Percentiles rank a stretch among this genome's conserved stretches.
These are phyloP conservation scores for Septoria petroselini DNA, from an alignment of 2,329 filamentous ascomycete genomes.

Conservation along the genomic window DNA sequence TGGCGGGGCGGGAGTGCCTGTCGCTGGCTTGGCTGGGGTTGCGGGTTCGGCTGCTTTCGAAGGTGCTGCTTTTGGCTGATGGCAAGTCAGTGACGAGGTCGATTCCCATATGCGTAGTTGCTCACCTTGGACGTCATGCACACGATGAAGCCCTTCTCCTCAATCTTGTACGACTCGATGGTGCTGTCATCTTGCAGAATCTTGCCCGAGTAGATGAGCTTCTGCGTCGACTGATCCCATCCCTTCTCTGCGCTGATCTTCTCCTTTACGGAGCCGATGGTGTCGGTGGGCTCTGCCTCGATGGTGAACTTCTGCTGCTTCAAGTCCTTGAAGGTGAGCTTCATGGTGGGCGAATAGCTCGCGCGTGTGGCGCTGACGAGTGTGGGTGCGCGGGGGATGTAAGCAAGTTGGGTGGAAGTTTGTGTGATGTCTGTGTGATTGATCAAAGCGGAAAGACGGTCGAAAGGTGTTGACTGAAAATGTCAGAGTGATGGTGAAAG, in stretches of 20 bases:
- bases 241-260: conserved; percentile 90
- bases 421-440: too few species aligned
- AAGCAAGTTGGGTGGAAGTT: too few species aligned
- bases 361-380: background rate
- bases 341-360: conserved; percentile 47
- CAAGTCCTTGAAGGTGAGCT: conserved; percentile 80
- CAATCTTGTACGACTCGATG: conserved; percentile 94
- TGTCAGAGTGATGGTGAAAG: too few species aligned
- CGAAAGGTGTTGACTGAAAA: too few species aligned
- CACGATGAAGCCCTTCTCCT: conserved; percentile 99
- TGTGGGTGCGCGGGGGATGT: too few species aligned
- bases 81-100: conserved; percentile 10
- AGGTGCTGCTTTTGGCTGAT: conserved; percentile 66
- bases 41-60: conserved; percentile 52
- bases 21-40: conserved; percentile 50
- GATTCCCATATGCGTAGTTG: background rate
- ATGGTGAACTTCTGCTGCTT: conserved; percentile 98
- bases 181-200: conserved; percentile 97
- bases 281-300: conserved; percentile 88
- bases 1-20: conserved; percentile 39
- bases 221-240: conserved; percentile 86
- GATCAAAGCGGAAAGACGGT: too few species aligned
- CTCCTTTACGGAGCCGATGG: conserved; percentile 84
- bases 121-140: conserved; percentile 94
- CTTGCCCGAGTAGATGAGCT: conserved; percentile 99